Evolutionary conservation across 116 monocot species (phyloP), one percentile per base, ranked within the genome.

Genomic region (Dioscorea cayenensis): DNA sequence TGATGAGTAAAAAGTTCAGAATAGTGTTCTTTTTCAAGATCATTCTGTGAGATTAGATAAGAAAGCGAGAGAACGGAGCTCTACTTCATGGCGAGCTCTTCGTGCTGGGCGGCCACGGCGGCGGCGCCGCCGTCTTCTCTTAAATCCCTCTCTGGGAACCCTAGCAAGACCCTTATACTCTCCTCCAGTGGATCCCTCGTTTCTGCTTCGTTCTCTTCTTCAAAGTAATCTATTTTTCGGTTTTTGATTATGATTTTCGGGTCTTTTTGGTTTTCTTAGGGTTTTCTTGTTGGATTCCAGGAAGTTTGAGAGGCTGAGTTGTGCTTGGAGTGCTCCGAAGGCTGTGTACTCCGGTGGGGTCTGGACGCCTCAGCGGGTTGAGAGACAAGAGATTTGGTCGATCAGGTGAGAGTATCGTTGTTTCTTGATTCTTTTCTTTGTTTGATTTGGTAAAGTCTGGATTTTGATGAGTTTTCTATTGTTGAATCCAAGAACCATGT

Each of bases 311-410:
- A 70, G 27, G 7, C 28, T 69, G 21, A 6, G 19, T 48, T n/a
- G 48, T 27, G 49, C 51, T 55, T 51, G 69, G 52, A 69, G 60
- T 60, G 68, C 36, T 1, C 51, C 75, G 17, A 79, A 36, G 55
- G 79, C 79, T 25, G 50, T 69, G 14, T 83, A 78, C 43, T 58
- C 83, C 18, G 49, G 43, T 7, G 28, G 43, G 14, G 48, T 35
- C 36, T 55, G 55, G 55, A 16, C 55, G n/a, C 55, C 55, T 11
- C n/a, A 16, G n/a, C 10, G 14, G 10, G 55, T n/a, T 16, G 14
- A 55, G 55, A 51, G 74, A 64, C 60, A 28, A 14, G 84, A 81
- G 64, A 58, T 87, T 71, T 87, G 87, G 87, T 87, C 87, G 16
- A 87, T 87, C 23, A 73, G 87, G 84, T 83, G 2, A 38, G 58